These are phyloP conservation scores for Aspergillus chevalieri DNA, from an alignment of 2,329 filamentous ascomycete genomes.

Conservation along the genomic window DNA sequence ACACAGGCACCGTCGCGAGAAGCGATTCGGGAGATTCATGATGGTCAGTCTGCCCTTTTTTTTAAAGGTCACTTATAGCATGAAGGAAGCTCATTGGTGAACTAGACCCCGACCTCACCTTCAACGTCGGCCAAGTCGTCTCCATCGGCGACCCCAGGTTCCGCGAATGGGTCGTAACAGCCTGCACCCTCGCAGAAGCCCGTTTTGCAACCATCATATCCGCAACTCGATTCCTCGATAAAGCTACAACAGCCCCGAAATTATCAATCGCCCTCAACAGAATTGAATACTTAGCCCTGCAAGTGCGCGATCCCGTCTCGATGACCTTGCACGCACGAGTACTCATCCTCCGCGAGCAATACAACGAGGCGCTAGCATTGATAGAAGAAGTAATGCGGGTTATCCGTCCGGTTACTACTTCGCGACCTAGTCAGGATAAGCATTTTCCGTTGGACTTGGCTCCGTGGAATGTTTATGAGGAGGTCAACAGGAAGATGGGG, in stretches of 20 bases:
- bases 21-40: slow-evolving; percentile 11
- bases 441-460: slow-evolving; percentile 7
- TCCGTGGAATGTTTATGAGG: slow-evolving; percentile 25
- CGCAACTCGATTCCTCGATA: slow-evolving; percentile 7
- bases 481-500: slow-evolving; percentile 13
- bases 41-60: slow-evolving; percentile 8
- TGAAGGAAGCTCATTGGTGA: background rate
- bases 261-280: slow-evolving; percentile 8
- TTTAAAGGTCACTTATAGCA: background rate
- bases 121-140: slow-evolving; percentile 16
- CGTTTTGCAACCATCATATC: slow-evolving; percentile 12
- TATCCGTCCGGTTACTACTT: slow-evolving; percentile 12
- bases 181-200: slow-evolving; percentile 18
- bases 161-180: slow-evolving; percentile 15
- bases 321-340: slow-evolving; percentile 25
- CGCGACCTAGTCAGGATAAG: slow-evolving; percentile 4
- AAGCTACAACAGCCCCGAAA: background rate
- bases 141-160: slow-evolving; percentile 1
- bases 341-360: slow-evolving; percentile 15
- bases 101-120: slow-evolving; percentile 20
- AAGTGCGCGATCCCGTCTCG: slow-evolving; percentile 21
- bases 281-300: slow-evolving; percentile 18
- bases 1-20: background rate
- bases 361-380: slow-evolving; percentile 16
- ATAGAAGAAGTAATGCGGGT: slow-evolving; percentile 20